A percentile compares a stretch with the other conserved stretches of the same genome.
phyloP scores from a whole-genome alignment of 805 yeast species.

The Schizosaccharomyces lindneri region DNA sequence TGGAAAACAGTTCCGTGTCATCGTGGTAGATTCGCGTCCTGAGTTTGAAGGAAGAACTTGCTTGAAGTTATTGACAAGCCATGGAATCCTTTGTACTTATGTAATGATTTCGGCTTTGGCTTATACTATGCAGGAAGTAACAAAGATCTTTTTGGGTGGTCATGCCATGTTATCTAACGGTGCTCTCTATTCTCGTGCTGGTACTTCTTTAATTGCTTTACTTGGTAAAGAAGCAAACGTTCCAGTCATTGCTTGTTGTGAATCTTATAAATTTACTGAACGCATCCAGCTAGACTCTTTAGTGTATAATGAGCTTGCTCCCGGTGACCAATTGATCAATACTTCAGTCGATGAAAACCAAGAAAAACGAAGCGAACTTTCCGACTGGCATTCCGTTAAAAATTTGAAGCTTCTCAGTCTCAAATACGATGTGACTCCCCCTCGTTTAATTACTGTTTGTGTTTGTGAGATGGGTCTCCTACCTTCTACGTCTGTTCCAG shows the following conservation, averaged over 20 bases:
- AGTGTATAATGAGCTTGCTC: slow-evolving; percentile 56
- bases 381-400: slow-evolving; percentile 12
- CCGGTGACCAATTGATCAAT: slow-evolving; percentile 13
- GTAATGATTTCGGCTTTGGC: slow-evolving; percentile 57
- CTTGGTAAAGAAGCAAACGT: slow-evolving; percentile 66
- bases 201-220: slow-evolving; percentile 84
- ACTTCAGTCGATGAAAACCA: slow-evolving; percentile 10
- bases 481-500: slow-evolving; percentile 97
- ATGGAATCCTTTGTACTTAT: slow-evolving; percentile 51
- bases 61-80: slow-evolving; percentile 34
- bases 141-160: slow-evolving; percentile 81
- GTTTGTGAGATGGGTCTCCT: slow-evolving; percentile 88
- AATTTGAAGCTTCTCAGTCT: slow-evolving; percentile 51
- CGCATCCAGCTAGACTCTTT: slow-evolving; percentile 92
- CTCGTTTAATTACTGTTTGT: slow-evolving; percentile 75
- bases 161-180: slow-evolving; percentile 95
- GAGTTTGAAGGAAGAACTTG: slow-evolving; percentile 74
- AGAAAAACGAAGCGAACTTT: slow-evolving; percentile 7
- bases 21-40: slow-evolving; percentile 82
- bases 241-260: slow-evolving; percentile 90
- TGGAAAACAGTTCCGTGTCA: slow-evolving; percentile 44
- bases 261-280: slow-evolving; percentile 79
- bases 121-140: slow-evolving; percentile 62
- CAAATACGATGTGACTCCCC: slow-evolving; percentile 84
- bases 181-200: slow-evolving; percentile 73